A percentile compares a stretch with the other conserved stretches of the same genome.
These are phyloP conservation scores for Cutaneotrichosporon daszewskae DNA, from an alignment of 1,284 basidiomycete species.

Conservation along the genomic window DNA sequence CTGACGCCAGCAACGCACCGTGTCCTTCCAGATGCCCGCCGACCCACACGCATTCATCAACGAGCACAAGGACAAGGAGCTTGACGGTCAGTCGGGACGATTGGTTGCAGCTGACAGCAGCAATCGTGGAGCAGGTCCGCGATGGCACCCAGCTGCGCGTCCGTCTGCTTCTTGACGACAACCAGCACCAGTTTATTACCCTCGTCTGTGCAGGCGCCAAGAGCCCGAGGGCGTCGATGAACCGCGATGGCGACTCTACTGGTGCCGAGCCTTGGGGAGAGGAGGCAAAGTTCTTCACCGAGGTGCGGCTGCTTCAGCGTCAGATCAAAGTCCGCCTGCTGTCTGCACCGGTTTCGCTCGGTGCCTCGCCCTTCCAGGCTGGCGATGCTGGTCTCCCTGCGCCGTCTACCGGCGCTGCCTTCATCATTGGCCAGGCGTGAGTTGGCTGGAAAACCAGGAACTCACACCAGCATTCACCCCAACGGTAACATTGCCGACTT, in stretches of 20 bases:
- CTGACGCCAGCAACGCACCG: conserved; percentile 57
- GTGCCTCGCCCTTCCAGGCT: conserved; percentile 70
- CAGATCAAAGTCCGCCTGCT: conserved; percentile 79
- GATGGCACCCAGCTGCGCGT: conserved; percentile 88
- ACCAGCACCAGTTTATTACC: conserved; percentile 59
- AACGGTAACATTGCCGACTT: conserved; percentile 91
- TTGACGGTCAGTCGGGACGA: conserved; percentile 73
- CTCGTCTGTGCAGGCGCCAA: conserved; percentile 75
- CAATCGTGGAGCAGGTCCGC: conserved; percentile 86
- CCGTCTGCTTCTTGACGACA: conserved; percentile 78
- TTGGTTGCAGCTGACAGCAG: neutral
- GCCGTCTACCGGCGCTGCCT: conserved; percentile 57
- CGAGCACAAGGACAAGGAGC: conserved; percentile 81
- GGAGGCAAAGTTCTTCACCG: conserved; percentile 93
- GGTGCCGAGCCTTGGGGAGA: conserved; percentile 72
- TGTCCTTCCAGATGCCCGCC: conserved; percentile 81
- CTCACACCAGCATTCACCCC: conserved; percentile 62
- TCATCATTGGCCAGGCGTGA: conserved; percentile 80
- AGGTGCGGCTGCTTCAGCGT: conserved; percentile 85
- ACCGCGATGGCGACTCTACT: conserved; percentile 62
- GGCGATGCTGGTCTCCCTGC: conserved; percentile 50
- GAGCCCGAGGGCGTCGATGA: conserved; percentile 61
- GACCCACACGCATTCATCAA: conserved; percentile 83
- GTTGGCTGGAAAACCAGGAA: no score
- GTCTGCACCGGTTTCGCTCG: conserved; percentile 70